A percentile compares a stretch with the other conserved stretches of the same genome.
These are phyloP conservation scores for Quercus glauca DNA, from an alignment of 306 rosid genomes.

Conservation along the genomic window DNA sequence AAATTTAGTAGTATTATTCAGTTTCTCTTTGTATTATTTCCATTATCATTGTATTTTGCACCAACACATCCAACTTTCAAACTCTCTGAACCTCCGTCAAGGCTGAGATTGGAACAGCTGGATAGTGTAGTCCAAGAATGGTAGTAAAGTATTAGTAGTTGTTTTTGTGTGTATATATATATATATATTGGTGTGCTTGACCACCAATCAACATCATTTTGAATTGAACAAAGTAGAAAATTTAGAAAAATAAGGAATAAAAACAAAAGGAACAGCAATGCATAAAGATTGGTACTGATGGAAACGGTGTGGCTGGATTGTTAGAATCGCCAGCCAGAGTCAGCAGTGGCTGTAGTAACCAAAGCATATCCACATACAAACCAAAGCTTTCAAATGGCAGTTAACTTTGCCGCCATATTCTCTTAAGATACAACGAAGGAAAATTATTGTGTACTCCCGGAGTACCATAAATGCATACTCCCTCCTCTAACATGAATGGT, in stretches of 20 bases:
- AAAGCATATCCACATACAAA: neutral
- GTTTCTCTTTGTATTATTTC: too few relatives aligned
- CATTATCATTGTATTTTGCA: too few relatives aligned
- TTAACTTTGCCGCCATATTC: constrained; percentile 17
- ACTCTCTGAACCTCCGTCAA: neutral
- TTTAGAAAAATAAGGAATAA: constrained; percentile 23
- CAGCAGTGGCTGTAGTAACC: constrained; percentile 1
- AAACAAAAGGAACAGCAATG: neutral
- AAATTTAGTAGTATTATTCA: too few relatives aligned
- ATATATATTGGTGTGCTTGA: neutral
- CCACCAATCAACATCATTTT: constrained; percentile 4
- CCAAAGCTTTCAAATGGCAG: constrained; percentile 1
- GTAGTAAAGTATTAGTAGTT: neutral
- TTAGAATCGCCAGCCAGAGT: constrained; percentile 32
- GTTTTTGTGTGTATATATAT: too few relatives aligned
- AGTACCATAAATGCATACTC: too few relatives aligned
- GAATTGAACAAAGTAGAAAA: constrained; percentile 2
- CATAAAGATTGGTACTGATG: neutral
- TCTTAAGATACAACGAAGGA: neutral
- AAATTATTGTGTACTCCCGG: too few relatives aligned
- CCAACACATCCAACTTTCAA: neutral
- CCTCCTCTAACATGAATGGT: too few relatives aligned
- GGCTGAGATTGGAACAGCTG: neutral
- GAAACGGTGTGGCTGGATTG: neutral
- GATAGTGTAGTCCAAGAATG: constrained; percentile 13